A percentile compares a stretch with the other conserved stretches of the same genome.
Conservation (phyloP, 2,329 filamentous ascomycete genomes). For the Microascus cirrosus region DNA sequence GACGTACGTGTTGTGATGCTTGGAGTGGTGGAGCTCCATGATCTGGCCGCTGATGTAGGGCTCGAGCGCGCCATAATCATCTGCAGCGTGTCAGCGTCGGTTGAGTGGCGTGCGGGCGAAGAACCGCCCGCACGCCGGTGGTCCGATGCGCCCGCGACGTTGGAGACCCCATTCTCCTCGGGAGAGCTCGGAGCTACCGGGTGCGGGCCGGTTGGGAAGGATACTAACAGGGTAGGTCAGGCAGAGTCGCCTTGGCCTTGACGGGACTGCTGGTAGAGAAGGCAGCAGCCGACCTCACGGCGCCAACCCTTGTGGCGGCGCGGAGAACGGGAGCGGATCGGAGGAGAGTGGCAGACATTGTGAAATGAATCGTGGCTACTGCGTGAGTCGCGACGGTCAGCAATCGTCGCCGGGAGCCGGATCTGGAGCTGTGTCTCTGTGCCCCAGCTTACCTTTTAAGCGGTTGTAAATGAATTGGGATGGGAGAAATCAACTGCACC, state of each 20-base stretch:
- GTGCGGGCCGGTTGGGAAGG: not conserved
- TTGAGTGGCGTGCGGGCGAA: not conserved
- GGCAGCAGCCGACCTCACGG: constrained; percentile 50
- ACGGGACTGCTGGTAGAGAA: constrained; percentile 66
- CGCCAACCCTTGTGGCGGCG: constrained; percentile 58
- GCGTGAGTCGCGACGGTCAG: not conserved
- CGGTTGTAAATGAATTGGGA: not conserved
- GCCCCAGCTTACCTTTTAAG: not conserved
- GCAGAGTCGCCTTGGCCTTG: constrained; percentile 83
- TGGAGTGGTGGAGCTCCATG: constrained; percentile 92
- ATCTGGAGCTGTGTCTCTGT: not conserved
- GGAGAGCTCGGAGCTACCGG: not conserved
- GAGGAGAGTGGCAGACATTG: constrained; percentile 68
- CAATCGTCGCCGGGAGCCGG: not conserved
- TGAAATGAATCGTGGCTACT: constrained; percentile 10
- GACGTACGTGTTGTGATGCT: constrained; percentile 91
- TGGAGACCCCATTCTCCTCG: not conserved
- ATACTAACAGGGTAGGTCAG: constrained; percentile 58
- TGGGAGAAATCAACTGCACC: not conserved
- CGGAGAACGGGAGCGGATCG: constrained; percentile 54
- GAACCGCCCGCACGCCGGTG: not conserved
- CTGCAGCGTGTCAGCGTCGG: constrained; percentile 18
- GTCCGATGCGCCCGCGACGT: not conserved
- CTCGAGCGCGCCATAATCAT: constrained; percentile 95
- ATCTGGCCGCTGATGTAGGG: constrained; percentile 74